Conservation (phyloP, 2,329 filamentous ascomycete genomes). For the Penicillium janthinellum region DNA sequence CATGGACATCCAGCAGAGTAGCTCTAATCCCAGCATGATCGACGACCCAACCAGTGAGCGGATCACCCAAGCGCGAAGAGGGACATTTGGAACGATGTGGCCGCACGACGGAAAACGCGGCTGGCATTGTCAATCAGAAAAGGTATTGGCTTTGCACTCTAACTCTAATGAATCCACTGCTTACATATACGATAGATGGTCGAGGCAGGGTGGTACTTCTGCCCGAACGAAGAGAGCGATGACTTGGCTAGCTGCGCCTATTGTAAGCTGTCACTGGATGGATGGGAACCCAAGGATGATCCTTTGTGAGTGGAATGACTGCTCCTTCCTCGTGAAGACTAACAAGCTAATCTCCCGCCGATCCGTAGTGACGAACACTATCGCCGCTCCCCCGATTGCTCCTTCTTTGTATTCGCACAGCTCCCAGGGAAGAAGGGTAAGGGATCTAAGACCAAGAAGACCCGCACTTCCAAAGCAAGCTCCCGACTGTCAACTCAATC, state of each 20-base stretch:
- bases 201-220: slow-evolving; percentile 92
- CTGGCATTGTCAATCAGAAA: slow-evolving; percentile 86
- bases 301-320: slow-evolving; percentile 64
- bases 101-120: slow-evolving; percentile 85
- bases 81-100: slow-evolving; percentile 84
- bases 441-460: slow-evolving; percentile 57
- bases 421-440: slow-evolving; percentile 57
- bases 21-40: slow-evolving; percentile 51
- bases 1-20: slow-evolving; percentile 58
- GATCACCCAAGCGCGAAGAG: slow-evolving; percentile 75
- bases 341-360: slow-evolving; percentile 15
- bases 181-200: slow-evolving; percentile 63
- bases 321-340: slow-evolving; percentile 16
- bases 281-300: slow-evolving; percentile 92
- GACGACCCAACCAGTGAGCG: slow-evolving; percentile 72
- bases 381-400: slow-evolving; percentile 74
- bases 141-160: slow-evolving; percentile 57
- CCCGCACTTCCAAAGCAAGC: slow-evolving; percentile 67
- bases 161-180: slow-evolving; percentile 8
- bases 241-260: slow-evolving; percentile 92
- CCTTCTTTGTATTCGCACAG: slow-evolving; percentile 73
- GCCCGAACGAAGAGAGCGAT: slow-evolving; percentile 76
- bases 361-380: slow-evolving; percentile 76
- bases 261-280: slow-evolving; percentile 85
- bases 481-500: slow-evolving; percentile 62